Evolutionary conservation across 2,329 filamentous ascomycete species (phyloP).

Genomic region (Torrubiella hemipterigena): DNA sequence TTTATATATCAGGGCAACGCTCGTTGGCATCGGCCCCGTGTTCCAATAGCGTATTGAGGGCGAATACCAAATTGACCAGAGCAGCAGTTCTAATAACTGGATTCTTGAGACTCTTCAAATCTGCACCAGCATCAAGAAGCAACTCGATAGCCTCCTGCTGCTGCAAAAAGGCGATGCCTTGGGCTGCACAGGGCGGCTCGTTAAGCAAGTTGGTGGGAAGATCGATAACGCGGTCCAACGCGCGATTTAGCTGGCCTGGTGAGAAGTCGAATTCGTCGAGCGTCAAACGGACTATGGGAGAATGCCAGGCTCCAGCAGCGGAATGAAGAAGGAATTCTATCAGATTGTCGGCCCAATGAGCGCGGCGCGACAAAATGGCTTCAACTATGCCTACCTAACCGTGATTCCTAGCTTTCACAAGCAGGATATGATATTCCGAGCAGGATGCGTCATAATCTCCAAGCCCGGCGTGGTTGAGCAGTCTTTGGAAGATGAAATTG

Average conservation of each 20-base stretch:
- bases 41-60: slow-evolving; percentile 12
- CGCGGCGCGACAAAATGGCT: not conserved
- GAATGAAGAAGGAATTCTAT: not conserved
- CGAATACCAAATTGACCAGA: slow-evolving; percentile 7
- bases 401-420: not conserved
- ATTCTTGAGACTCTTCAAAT: slow-evolving; percentile 6
- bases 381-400: not conserved
- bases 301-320: not conserved
- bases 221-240: not conserved
- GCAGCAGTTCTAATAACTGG: slow-evolving; percentile 6
- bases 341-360: not conserved
- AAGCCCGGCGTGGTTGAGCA: not conserved
- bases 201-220: not conserved
- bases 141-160: slow-evolving; percentile 10
- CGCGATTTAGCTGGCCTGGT: not conserved
- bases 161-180: slow-evolving; percentile 7
- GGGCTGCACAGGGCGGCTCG: not conserved
- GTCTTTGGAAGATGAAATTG: not conserved
- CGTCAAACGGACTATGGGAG: not conserved
- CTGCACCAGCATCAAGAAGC: slow-evolving; percentile 11
- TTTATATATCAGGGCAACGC: slow-evolving; percentile 3
- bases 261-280: not conserved
- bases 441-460: not conserved
- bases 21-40: slow-evolving; percentile 13
- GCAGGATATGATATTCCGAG: not conserved